Evolutionary conservation across 352 stramenopile species (phyloP), one percentile per base, ranked within the genome.

Genomic region (Thraustotheca clavata): DNA sequence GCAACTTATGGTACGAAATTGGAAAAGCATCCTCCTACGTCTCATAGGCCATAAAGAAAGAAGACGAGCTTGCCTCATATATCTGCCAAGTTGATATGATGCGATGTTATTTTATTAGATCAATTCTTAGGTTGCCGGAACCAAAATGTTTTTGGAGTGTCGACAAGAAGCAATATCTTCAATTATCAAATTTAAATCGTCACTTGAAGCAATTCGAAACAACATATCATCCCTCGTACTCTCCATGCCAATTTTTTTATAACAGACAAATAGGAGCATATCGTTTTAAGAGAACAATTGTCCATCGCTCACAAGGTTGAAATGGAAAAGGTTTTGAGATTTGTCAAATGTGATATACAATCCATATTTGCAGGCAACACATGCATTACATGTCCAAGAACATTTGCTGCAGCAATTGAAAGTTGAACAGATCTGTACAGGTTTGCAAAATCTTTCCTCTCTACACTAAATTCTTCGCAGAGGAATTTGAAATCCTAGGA

Each of bases 81-180:
- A 33, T 79, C 20, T 80, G 74, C 34, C 71, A 80, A 63, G 71
- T 80, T 35, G n/a, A n/a, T n/a, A n/a, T n/a, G 47, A 3, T 24
- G 26, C 1, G 26, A 12, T 61, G 18, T 24, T 20, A 33, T 7
- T 49, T n/a, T 16, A 29, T 14, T 9, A 26, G 14, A 35, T 66
- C 31, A 22, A 62, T 40, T 20, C 2, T 60, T 14, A 67, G 73
- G 71, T 71, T 0, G 69, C 27, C 6, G 73, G 73, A 7, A 79
- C 73, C 2, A 79, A 76, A 22, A 4, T 72, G 0, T 79, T 79
- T 26, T 68, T 79, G 11, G 71, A 77, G 35, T 73, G 75, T 49
- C 63, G 66, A 29, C 60, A 73, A 16, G 68, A 75, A 67, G 73
- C 73, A 9, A 57, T 52, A 43, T 27, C 41, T 11, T 49, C 60